A percentile compares a stretch with the other conserved stretches of the same genome.
Evolutionary conservation across 2,329 filamentous ascomycete species (phyloP).

Genomic region (Diplodia seriata): DNA sequence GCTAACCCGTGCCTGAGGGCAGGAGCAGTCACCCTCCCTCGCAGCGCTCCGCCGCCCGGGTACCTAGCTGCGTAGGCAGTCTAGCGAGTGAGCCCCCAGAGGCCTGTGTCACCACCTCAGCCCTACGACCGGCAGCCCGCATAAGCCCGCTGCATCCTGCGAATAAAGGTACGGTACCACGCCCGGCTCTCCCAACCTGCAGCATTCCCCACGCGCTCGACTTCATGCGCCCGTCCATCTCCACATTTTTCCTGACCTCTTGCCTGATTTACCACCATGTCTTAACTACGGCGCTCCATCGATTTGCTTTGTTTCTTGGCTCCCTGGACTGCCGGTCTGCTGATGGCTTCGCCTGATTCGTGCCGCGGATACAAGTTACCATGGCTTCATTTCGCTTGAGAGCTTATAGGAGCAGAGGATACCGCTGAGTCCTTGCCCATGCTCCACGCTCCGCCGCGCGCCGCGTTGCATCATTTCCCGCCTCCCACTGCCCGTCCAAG

Average conservation of each 20-base stretch:
- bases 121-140: conserved; percentile 22
- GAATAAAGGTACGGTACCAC: conserved; percentile 17
- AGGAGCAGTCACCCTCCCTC: conserved; percentile 18
- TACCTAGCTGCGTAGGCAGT: conserved; percentile 12
- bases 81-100: conserved; percentile 6
- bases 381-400: conserved; percentile 19
- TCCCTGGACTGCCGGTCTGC: conserved; percentile 3
- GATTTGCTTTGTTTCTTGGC: conserved; percentile 22
- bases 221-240: conserved; percentile 11
- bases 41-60: neutral
- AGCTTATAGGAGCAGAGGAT: conserved; percentile 17
- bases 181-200: neutral
- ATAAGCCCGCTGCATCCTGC: conserved; percentile 10
- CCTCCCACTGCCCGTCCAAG: neutral
- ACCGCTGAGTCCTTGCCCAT: conserved; percentile 11
- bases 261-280: conserved; percentile 8
- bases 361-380: conserved; percentile 2
- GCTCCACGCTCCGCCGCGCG: conserved; percentile 14
- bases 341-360: conserved; percentile 25
- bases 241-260: conserved; percentile 18
- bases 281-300: conserved; percentile 7
- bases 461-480: neutral
- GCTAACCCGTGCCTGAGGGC: conserved; percentile 18
- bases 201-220: conserved; percentile 5
- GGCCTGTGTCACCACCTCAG: conserved; percentile 10